A percentile compares a stretch with the other conserved stretches of the same genome.
Conservation (phyloP, 2,329 filamentous ascomycete species). For the Daldinia sp. region DNA sequence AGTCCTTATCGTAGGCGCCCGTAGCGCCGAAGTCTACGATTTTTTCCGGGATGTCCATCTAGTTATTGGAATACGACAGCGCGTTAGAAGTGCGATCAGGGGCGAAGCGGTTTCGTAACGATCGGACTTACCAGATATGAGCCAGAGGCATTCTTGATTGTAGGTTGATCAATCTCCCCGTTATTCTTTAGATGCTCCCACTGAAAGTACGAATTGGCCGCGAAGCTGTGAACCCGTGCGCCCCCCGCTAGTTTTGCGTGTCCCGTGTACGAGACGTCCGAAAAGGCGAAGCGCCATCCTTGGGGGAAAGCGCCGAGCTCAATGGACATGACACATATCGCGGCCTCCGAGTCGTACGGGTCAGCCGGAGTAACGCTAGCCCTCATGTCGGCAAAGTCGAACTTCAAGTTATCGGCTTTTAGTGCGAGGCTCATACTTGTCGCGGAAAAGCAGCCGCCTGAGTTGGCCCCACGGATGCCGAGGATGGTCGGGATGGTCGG, state of each 20-base stretch:
- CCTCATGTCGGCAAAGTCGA: conserved; percentile 34
- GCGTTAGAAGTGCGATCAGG: not conserved
- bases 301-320: conserved; percentile 32
- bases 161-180: conserved; percentile 9
- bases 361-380: conserved; percentile 28
- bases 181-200: conserved; percentile 36
- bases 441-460: conserved; percentile 29
- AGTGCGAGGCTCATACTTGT: conserved; percentile 24
- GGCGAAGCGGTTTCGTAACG: not conserved
- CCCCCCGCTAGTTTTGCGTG: conserved; percentile 29
- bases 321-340: conserved; percentile 30
- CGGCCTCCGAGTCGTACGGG: conserved; percentile 29
- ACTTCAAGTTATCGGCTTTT: conserved; percentile 6
- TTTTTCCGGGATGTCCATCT: conserved; percentile 28
- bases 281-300: conserved; percentile 30
- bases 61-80: not conserved
- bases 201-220: conserved; percentile 30
- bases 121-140: conserved; percentile 25
- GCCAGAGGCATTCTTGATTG: conserved; percentile 29
- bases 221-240: conserved; percentile 26
- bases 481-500: conserved; percentile 31
- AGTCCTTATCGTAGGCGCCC: conserved; percentile 28
- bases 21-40: conserved; percentile 19
- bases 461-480: conserved; percentile 31
- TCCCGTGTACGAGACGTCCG: conserved; percentile 28